A percentile compares a stretch with the other conserved stretches of the same genome.
Conservation (phyloP, 75 land plant species). For the Picea sitchensis region DNA sequence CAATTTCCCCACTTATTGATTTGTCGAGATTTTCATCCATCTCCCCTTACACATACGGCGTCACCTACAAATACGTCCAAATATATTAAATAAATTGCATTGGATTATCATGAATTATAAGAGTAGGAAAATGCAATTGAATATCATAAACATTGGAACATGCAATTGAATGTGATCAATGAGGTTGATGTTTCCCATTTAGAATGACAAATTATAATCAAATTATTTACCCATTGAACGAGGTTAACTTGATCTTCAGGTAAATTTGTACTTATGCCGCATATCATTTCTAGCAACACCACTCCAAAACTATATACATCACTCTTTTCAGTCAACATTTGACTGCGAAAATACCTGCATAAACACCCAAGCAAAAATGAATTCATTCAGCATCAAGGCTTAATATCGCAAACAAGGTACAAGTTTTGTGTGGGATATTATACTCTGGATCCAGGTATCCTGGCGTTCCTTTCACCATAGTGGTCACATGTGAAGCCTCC, state of each 20-base stretch:
- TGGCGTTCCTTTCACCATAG: conserved; percentile 21
- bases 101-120: neutral
- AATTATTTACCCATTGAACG: neutral
- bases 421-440: neutral
- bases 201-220: too few species aligned
- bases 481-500: conserved; percentile 14
- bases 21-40: neutral
- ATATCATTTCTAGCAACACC: neutral
- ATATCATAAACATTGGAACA: too few species aligned
- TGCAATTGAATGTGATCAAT: too few species aligned
- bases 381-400: neutral
- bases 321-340: conserved; percentile 7
- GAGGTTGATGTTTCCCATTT: too few species aligned
- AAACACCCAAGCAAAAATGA: too few species aligned
- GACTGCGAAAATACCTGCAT: neutral
- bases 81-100: neutral
- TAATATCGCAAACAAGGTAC: neutral
- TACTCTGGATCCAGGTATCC: conserved; percentile 35
- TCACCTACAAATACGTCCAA: neutral
- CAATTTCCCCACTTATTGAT: neutral
- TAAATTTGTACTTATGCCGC: neutral
- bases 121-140: too few species aligned
- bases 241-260: neutral
- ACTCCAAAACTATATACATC: conserved; percentile 14
- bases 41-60: neutral